A percentile compares a stretch with the other conserved stretches of the same genome.
Conservation (phyloP, 257 asterid genomes). For the Fraxinus americana region DNA sequence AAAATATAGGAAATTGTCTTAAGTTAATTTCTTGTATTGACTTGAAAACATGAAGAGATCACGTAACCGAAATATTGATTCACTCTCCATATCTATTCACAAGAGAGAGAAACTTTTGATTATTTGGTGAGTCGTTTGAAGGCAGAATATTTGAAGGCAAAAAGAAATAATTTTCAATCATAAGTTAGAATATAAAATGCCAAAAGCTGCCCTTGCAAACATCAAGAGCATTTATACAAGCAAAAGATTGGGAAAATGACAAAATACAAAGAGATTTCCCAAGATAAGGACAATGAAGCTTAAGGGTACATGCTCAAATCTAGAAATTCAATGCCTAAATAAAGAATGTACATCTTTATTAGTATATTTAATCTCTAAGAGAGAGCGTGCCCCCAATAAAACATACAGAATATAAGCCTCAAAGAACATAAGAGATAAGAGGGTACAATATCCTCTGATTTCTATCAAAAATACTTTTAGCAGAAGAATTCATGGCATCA, state of each 20-base stretch:
- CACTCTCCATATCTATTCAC: not conserved
- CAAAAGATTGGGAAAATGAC: conserved; percentile 23
- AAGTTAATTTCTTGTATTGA: no score
- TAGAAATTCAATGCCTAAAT: conserved; percentile 27
- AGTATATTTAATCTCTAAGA: conserved; percentile 35
- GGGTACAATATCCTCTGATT: not conserved
- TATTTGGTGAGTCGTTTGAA: not conserved
- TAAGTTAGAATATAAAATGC: not conserved
- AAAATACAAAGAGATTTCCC: conserved; percentile 13
- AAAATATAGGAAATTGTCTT: no score
- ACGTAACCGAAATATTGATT: not conserved
- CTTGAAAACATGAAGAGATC: no score
- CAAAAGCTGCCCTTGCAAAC: conserved; percentile 5
- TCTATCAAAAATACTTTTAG: conserved; percentile 11
- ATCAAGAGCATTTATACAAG: not conserved
- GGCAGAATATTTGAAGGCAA: no score
- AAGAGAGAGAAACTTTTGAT: not conserved
- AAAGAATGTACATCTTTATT: conserved; percentile 25
- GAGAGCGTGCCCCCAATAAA: conserved; percentile 4
- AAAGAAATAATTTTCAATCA: not conserved
- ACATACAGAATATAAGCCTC: not conserved
- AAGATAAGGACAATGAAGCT: conserved; percentile 19
- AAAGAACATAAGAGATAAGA: not conserved
- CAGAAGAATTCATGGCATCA: conserved; percentile 34
- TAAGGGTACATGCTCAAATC: conserved; percentile 18